Percentiles rank a stretch among this genome's conserved stretches.
These are phyloP conservation scores for Hansenula sp. DNA, from an alignment of 1,139 yeast genomes.

Conservation along the genomic window DNA sequence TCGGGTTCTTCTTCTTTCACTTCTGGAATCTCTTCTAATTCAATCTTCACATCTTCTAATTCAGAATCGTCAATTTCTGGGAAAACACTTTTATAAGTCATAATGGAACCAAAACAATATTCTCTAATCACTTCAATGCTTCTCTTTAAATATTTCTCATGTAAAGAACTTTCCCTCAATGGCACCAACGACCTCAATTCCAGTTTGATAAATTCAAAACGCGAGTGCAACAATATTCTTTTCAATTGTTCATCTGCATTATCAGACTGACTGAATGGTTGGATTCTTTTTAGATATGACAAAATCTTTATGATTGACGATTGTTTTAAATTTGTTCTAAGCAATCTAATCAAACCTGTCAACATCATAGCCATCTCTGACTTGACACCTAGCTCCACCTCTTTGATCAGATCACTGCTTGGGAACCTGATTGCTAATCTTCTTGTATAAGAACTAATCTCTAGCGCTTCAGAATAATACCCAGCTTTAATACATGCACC, in stretches of 20 bases:
- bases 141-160: constrained; percentile 68
- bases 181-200: constrained; percentile 59
- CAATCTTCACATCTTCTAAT: constrained; percentile 15
- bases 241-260: constrained; percentile 32
- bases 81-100: constrained; percentile 63
- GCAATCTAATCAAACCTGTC: constrained; percentile 58
- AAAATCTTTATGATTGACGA: constrained; percentile 74
- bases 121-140: constrained; percentile 83
- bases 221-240: constrained; percentile 46
- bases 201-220: constrained; percentile 54
- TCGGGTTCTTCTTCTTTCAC: constrained; percentile 6
- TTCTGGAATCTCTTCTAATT: constrained; percentile 6
- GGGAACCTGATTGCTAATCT: constrained; percentile 69
- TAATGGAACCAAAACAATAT: constrained; percentile 67
- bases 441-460: constrained; percentile 65
- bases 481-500: constrained; percentile 83
- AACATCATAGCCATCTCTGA: constrained; percentile 61
- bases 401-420: constrained; percentile 47
- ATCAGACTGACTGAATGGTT: constrained; percentile 35
- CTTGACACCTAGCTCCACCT: constrained; percentile 52
- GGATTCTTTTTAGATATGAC: constrained; percentile 67
- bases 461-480: constrained; percentile 85
- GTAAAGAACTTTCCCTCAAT: constrained; percentile 37
- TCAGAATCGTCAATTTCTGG: constrained; percentile 29
- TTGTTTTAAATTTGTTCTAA: constrained; percentile 74